Evolutionary conservation across 805 yeast genomes (phyloP).

Genomic region (Barnettozyma populi): DNA sequence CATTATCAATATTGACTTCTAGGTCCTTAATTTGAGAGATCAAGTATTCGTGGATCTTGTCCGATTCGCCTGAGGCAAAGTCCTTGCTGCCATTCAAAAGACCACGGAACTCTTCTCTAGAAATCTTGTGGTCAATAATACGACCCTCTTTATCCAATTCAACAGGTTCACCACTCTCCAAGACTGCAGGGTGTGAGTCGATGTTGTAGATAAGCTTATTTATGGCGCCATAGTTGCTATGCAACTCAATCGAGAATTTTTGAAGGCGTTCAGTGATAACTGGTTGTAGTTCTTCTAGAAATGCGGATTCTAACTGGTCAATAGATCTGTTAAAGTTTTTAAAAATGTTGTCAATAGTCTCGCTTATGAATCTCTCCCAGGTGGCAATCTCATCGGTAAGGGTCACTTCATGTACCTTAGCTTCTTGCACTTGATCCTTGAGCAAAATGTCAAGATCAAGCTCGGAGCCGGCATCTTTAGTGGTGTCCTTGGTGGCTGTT

Average conservation of each 20-base stretch:
- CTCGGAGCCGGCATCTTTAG: conserved; percentile 5
- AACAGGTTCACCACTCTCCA: conserved; percentile 29
- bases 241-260: conserved; percentile 25
- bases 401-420: conserved; percentile 5
- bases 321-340: conserved; percentile 35
- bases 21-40: conserved; percentile 27
- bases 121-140: conserved; percentile 32
- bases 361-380: conserved; percentile 33
- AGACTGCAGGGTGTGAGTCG: conserved; percentile 30
- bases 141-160: conserved; percentile 31
- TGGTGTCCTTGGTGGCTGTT: conserved; percentile 2
- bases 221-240: conserved; percentile 24
- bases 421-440: conserved; percentile 8
- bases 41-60: conserved; percentile 29
- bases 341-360: conserved; percentile 34
- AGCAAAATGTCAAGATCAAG: conserved; percentile 3
- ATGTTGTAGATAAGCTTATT: conserved; percentile 33
- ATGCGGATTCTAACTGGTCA: conserved; percentile 23
- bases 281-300: conserved; percentile 26
- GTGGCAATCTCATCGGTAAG: conserved; percentile 32
- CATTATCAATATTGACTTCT: conserved; percentile 31
- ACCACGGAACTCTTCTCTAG: conserved; percentile 45
- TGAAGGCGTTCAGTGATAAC: conserved; percentile 31
- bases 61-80: conserved; percentile 27
- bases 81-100: conserved; percentile 30